Conservation (phyloP, 2,329 filamentous ascomycete genomes). For the Rutstroemia sp. region DNA sequence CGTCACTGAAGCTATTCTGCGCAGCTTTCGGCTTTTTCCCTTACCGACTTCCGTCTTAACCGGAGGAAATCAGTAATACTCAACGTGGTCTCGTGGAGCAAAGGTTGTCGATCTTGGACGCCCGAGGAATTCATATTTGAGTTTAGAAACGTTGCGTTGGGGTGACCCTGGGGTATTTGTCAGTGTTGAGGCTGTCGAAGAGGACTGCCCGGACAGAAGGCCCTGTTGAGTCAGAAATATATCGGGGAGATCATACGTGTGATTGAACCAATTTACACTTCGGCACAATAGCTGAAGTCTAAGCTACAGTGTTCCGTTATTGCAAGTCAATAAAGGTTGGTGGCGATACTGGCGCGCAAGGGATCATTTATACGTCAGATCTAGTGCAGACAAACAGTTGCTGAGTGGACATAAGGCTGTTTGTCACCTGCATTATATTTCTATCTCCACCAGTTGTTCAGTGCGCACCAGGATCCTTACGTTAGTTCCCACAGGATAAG, state of each 20-base stretch:
- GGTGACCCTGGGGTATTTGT: neutral
- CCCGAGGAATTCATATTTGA: neutral
- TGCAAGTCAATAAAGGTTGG: slow-evolving; percentile 14
- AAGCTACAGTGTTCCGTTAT: slow-evolving; percentile 8
- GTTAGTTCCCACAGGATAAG: slow-evolving; percentile 10
- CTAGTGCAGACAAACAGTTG: slow-evolving; percentile 12
- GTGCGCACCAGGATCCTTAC: slow-evolving; percentile 6
- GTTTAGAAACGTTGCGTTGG: neutral
- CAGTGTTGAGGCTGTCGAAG: neutral
- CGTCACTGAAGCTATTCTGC: neutral
- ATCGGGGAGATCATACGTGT: neutral
- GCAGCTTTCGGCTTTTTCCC: neutral
- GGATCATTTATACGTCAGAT: slow-evolving; percentile 21
- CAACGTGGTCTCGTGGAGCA: neutral
- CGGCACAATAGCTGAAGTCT: neutral
- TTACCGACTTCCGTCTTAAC: neutral
- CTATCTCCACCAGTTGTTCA: slow-evolving; percentile 22
- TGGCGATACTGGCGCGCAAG: slow-evolving; percentile 11
- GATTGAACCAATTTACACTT: neutral
- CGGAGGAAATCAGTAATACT: neutral
- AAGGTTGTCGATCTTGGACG: neutral
- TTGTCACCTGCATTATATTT: slow-evolving; percentile 20
- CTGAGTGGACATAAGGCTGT: slow-evolving; percentile 23
- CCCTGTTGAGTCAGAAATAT: neutral
- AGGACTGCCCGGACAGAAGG: neutral